These are phyloP conservation scores for Canariomyces notabilis DNA, from an alignment of 2,329 filamentous ascomycete species.

Conservation along the genomic window DNA sequence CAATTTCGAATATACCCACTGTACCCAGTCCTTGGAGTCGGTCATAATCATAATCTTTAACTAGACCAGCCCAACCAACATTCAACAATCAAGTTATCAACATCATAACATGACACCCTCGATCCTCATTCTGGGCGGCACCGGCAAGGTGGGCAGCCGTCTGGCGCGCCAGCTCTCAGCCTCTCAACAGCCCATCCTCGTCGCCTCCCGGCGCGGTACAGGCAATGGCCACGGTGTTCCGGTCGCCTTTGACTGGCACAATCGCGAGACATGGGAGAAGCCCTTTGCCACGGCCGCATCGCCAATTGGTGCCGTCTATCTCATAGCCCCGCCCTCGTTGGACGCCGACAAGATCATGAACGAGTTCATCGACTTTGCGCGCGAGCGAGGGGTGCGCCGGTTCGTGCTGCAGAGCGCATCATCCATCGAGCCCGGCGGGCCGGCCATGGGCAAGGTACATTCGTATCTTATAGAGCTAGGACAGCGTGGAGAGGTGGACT, in stretches of 20 bases:
- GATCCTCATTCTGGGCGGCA: conserved; percentile 41
- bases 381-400: conserved; percentile 33
- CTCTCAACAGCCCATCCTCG: conserved; percentile 28
- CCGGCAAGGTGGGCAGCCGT: conserved; percentile 40
- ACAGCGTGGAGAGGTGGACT: conserved; percentile 34
- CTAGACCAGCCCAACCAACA: neutral
- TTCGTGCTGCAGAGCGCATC: conserved; percentile 43
- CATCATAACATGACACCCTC: conserved; percentile 9
- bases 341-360: conserved; percentile 33
- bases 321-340: conserved; percentile 34
- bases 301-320: conserved; percentile 35
- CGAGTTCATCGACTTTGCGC: conserved; percentile 39
- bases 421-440: conserved; percentile 32
- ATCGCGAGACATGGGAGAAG: conserved; percentile 35
- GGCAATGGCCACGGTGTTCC: conserved; percentile 23
- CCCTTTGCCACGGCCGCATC: conserved; percentile 27
- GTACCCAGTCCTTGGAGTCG: no score
- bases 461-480: conserved; percentile 36
- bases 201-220: conserved; percentile 36
- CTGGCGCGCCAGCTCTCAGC: conserved; percentile 33
- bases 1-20: no score
- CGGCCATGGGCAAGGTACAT: conserved; percentile 34
- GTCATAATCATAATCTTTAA: no score
- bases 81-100: neutral
- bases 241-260: conserved; percentile 40